phyloP scores from a whole-genome alignment of 139 green algal species.

The Auxenochlorella pyrenoidosa region DNA sequence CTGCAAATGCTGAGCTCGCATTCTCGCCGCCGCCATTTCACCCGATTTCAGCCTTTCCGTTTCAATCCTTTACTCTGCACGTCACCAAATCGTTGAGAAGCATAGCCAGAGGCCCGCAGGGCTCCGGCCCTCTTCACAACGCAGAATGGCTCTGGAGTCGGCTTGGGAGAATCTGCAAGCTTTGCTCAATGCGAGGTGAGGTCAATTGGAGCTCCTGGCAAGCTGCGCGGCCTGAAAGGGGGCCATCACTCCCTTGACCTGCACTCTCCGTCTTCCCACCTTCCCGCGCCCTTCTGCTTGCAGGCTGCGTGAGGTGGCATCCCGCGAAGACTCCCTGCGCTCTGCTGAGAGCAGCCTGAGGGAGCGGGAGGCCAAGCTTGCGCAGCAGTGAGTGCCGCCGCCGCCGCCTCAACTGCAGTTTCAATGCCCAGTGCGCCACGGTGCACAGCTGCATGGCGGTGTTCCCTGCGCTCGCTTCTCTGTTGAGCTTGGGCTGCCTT shows the following conservation, averaged over 20 bases:
- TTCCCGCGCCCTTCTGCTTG: background rate
- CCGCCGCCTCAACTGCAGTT: background rate
- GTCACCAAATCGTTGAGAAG: no score
- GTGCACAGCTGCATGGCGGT: background rate
- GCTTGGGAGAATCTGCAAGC: background rate
- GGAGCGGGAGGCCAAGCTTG: constrained; percentile 1
- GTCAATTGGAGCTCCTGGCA: background rate
- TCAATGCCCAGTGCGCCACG: background rate
- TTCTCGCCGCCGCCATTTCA: no score
- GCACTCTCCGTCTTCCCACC: background rate
- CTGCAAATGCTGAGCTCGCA: no score
- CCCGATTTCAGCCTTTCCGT: no score
- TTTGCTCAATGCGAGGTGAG: background rate
- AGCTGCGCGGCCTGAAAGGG: background rate
- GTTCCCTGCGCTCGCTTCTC: background rate
- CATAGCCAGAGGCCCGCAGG: no score
- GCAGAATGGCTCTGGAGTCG: background rate
- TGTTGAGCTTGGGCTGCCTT: background rate
- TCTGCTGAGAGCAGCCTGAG: background rate
- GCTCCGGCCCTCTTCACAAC: no score
- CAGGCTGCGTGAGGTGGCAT: background rate
- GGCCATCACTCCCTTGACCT: background rate
- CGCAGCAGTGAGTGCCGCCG: constrained; percentile 13
- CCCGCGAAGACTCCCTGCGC: background rate
- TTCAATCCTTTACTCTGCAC: no score